phyloP scores from a whole-genome alignment of 2,329 filamentous ascomycete genomes.

The Clonostachys sp. region DNA sequence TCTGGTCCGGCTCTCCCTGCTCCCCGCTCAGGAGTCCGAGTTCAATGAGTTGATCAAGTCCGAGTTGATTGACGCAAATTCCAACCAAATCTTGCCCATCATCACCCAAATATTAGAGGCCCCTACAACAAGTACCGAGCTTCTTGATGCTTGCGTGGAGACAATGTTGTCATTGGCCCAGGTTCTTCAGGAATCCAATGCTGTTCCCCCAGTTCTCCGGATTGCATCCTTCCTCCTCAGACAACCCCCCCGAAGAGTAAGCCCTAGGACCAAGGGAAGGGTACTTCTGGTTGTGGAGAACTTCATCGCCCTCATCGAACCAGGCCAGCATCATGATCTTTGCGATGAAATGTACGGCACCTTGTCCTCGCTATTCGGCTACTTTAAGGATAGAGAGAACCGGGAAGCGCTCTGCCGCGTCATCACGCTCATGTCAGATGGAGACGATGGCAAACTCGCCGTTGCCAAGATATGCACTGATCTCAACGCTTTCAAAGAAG shows the following conservation, averaged over 20 bases:
- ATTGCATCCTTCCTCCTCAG: conserved; percentile 78
- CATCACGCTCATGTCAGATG: conserved; percentile 63
- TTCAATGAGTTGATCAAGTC: conserved; percentile 51
- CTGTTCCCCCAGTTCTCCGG: conserved; percentile 72
- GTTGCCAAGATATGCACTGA: conserved; percentile 69
- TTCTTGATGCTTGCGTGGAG: conserved; percentile 75
- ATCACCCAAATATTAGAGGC: conserved; percentile 64
- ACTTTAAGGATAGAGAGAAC: conserved; percentile 79
- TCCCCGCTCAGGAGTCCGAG: conserved; percentile 49
- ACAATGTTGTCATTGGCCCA: conserved; percentile 73
- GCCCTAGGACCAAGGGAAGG: conserved; percentile 75
- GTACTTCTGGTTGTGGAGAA: conserved; percentile 76
- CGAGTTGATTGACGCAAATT: conserved; percentile 51
- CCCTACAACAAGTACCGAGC: conserved; percentile 59
- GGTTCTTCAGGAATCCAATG: conserved; percentile 61
- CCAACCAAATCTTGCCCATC: conserved; percentile 58
- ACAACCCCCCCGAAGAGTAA: conserved; percentile 80
- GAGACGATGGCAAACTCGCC: conserved; percentile 54
- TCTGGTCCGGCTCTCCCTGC: conserved; percentile 56
- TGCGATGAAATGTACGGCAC: conserved; percentile 67
- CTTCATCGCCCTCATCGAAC: conserved; percentile 64
- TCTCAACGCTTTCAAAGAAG: conserved; percentile 73
- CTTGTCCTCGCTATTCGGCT: conserved; percentile 78
- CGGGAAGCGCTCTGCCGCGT: conserved; percentile 71
- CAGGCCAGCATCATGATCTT: conserved; percentile 34